Conservation (phyloP, 163 green algal genomes). For the Scenedesmus sp. region DNA sequence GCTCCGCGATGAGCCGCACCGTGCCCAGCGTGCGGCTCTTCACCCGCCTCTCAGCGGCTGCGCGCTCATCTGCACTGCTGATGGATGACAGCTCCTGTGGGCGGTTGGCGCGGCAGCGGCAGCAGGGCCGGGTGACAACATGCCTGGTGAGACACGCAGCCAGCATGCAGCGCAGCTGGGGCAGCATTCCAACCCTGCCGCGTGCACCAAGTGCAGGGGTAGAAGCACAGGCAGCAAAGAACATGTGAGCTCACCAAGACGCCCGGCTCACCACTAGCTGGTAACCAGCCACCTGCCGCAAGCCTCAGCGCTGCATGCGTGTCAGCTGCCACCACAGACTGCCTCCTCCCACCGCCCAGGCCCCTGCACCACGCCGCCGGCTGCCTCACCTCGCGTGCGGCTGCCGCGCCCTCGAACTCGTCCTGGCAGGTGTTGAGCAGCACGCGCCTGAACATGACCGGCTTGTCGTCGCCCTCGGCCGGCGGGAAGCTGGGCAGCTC, state of each 20-base stretch:
- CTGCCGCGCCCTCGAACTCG: slow-evolving; percentile 95
- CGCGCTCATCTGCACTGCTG: slow-evolving; percentile 67
- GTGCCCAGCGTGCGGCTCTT: slow-evolving; percentile 97
- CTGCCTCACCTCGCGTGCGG: slow-evolving; percentile 71
- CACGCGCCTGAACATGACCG: slow-evolving; percentile 93
- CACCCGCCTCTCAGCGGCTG: slow-evolving; percentile 77
- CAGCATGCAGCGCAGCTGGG: neutral
- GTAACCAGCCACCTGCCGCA: too few relatives aligned
- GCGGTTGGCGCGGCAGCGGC: neutral
- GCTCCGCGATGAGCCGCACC: slow-evolving; percentile 97
- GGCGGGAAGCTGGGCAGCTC: slow-evolving; percentile 77
- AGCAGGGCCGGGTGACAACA: neutral
- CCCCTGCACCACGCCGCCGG: neutral
- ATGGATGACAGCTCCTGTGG: slow-evolving; percentile 61
- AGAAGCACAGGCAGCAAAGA: too few relatives aligned
- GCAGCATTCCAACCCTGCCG: too few relatives aligned
- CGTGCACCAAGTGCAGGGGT: too few relatives aligned
- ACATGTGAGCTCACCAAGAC: too few relatives aligned
- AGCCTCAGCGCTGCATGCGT: too few relatives aligned
- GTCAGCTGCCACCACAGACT: neutral
- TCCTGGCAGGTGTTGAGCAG: slow-evolving; percentile 99
- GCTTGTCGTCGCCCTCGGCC: slow-evolving; percentile 74
- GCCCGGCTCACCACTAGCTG: too few relatives aligned
- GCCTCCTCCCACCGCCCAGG: neutral
- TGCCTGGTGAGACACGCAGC: neutral